A percentile compares a stretch with the other conserved stretches of the same genome.
Evolutionary conservation across 495 filamentous ascomycete species (phyloP).

Genomic region (Neurospora cerealis): DNA sequence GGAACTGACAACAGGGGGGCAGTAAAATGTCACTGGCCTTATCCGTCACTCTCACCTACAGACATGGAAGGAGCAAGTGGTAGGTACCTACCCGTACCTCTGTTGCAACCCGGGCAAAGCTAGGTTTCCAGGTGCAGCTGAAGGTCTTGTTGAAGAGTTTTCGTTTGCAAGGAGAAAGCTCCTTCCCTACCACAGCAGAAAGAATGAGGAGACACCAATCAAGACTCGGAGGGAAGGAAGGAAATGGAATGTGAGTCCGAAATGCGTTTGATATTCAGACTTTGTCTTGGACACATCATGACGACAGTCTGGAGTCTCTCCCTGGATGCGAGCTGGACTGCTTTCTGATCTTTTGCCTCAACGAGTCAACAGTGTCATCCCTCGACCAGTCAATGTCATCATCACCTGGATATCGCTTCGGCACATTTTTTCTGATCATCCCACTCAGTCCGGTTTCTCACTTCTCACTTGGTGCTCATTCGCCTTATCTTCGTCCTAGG

Average conservation of each 20-base stretch:
- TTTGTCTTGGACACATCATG: neutral
- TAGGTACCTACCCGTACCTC: neutral
- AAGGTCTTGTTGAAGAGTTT: neutral
- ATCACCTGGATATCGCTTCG: slow-evolving; percentile 2
- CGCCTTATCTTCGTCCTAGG: neutral
- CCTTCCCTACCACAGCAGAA: neutral
- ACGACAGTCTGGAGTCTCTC: neutral
- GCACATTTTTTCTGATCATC: slow-evolving; percentile 2
- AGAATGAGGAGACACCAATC: neutral
- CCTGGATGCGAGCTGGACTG: neutral
- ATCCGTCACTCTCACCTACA: neutral
- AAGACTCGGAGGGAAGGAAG: neutral
- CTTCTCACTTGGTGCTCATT: neutral
- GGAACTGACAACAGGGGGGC: neutral
- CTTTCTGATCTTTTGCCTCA: neutral
- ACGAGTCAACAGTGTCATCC: neutral
- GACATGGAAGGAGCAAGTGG: neutral
- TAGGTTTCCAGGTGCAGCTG: neutral
- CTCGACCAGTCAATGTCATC: neutral
- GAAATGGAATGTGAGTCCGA: neutral
- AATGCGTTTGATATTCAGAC: neutral
- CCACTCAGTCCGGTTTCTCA: neutral
- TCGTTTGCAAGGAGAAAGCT: neutral
- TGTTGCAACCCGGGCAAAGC: neutral
- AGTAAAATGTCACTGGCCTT: neutral